Base-by-base conservation (phyloP, 176 grass and related monocot genomes). In the Ensete glaucum region DNA sequence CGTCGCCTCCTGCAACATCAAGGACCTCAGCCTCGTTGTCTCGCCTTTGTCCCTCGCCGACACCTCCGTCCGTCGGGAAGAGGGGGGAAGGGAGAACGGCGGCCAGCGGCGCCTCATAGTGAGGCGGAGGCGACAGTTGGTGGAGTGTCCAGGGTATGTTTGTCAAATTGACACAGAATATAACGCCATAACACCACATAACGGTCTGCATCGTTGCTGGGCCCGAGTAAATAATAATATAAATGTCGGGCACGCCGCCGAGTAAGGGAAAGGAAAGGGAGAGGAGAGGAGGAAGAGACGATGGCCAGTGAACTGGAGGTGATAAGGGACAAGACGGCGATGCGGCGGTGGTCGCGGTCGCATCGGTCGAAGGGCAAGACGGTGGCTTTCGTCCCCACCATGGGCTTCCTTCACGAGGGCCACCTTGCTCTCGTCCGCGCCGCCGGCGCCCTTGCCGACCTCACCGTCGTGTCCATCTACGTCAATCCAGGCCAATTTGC, bases 391-490 rank as follows among this genome's bases (percentile, higher is more conserved):
- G 90, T 98, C 9, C 95, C 95, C 78, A 98, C 95, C 65, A 93
- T 98, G 94, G 94, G 94, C 25, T 98, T 87, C 76, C 95, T 94
- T 58, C 95, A 94, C 53, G 80, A 87, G 29, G 95, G 95, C 11
- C 95, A 98, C 86, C 88, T 98, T 62, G 83, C 95, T 0, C 95
- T 98, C 65, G 0, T 91, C 50, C 78, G 82, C 24, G 16, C 65
- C 1, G 93, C 89, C 10, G 53, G 50, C 11, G 29, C 86, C 64
- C 23, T 67, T 12, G 82, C 94, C 2, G 86, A 91, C 75, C 65
- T 83, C 76, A 49, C 83, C 50, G 86, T 93, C 23, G 86, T 98
- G 56, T 93, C 94, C 52, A 88, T 98, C 67, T 98, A 98, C 82
- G 80, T 98, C 75, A 98, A 93, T 69, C 94, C 86, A 1, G 87